Base-by-base conservation (phyloP, 208 protist genomes). In the Leishmania guyanensis region DNA sequence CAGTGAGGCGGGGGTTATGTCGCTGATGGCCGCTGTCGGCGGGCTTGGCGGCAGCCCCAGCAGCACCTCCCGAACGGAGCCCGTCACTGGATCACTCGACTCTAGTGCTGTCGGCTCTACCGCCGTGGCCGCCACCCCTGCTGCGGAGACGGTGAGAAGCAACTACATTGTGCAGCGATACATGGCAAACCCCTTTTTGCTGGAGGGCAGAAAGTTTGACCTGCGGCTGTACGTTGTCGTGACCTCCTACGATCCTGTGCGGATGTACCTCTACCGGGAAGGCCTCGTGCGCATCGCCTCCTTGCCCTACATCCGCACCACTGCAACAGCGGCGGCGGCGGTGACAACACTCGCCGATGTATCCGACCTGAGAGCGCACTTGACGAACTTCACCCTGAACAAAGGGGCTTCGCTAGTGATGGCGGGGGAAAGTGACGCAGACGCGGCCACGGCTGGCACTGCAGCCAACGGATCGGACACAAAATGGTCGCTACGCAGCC, bases 321-420 rank as follows among this genome's bases (percentile, higher is more conserved):
- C n/a, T 62, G 29, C 29, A 9, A 76, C 72, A 10, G 20, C 72
- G 1, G 12, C 48, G n/a, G 51, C 48, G 22, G 29, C 75, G n/a
- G 43, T 17, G 9, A 76, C 72, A 26, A 33, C 29, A 8, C 50
- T 91, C 16, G 85, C 77, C 14, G 68, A 80, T 51, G 60, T 79
- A 3, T 51, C 53, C 14, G 74, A 58, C 36, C 78, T 96, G 43
- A 93, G 89, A 17, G 91, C 91, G 58, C 93, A 96, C 72, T 78
- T 96, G n/a, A 98, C 96, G 46, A 98, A 98, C 84, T 98, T 97
- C 82, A 93, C 91, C 1, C 69, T 98, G 60, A 98, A 97, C 84
- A 97, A 97, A 72, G 88, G 88, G 10, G 79, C 69, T 0, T 84
- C 81, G 36, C 86, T 89, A 36, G 96, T 91, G 83, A 33, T 87